Conservation (phyloP, 2,329 filamentous ascomycete species). For the Phaeosphaeriaceae sp. region DNA sequence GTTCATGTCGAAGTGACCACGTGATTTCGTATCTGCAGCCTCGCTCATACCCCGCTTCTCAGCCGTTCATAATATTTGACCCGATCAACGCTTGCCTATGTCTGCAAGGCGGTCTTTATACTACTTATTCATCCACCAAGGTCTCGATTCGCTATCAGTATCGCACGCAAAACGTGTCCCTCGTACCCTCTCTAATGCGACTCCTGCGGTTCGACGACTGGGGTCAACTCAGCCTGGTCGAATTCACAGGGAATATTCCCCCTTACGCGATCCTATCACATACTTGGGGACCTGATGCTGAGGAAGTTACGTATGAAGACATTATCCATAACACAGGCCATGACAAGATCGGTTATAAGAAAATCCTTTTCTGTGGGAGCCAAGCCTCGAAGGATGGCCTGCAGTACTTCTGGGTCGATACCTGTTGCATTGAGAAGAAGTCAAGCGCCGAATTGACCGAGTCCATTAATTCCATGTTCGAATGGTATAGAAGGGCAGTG, state of each 20-base stretch:
- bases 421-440: conserved; percentile 26
- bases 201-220: conserved; percentile 14
- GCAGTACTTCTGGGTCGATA: conserved; percentile 21
- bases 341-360: conserved; percentile 8
- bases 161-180: not conserved
- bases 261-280: conserved; percentile 25
- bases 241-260: conserved; percentile 5
- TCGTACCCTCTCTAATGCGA: conserved; percentile 9
- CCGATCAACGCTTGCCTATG: not conserved
- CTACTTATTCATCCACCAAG: not conserved
- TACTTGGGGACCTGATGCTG: conserved; percentile 15
- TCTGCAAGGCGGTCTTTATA: not conserved
- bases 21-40: not conserved
- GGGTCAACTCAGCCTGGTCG: conserved; percentile 9
- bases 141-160: not conserved
- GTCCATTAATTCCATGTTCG: conserved; percentile 26
- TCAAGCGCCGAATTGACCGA: conserved; percentile 13
- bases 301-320: conserved; percentile 18
- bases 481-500: conserved; percentile 15
- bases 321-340: not conserved
- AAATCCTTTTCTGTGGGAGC: conserved; percentile 18
- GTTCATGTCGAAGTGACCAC: not conserved
- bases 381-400: conserved; percentile 17
- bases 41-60: not conserved
- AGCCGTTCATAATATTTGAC: not conserved